Base-by-base conservation (phyloP, 192 early-diverging fungal genomes). In the Podila epicladia region DNA sequence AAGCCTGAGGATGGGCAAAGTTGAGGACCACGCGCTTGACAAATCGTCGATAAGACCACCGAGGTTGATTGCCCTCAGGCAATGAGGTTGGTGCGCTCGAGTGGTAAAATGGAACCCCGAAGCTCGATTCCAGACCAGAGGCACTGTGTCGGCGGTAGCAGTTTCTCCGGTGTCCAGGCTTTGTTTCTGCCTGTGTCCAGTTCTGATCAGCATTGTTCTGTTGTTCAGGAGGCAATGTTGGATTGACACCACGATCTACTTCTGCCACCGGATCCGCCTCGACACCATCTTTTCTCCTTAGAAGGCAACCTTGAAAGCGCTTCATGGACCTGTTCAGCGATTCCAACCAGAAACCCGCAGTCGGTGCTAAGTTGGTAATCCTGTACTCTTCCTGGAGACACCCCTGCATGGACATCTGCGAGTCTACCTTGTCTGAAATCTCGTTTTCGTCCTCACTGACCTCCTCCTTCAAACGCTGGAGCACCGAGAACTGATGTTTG, bases 1-100 rank as follows among this genome's bases (percentile, higher is more conserved):
- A 80, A 11, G 77, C 65, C 29, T 80, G 77, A 13, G 71, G 70
- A 33, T 80, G 77, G 6, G 66, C 55, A 69, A 80, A 80, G 62
- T 80, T 73, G 35, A 80, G 49, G 1, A 80, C 71, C 8, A 73
- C 71, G 48, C 63, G 71, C 33, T 33, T 67, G 1, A 73, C 71
- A 20, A 69, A 37, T 20, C 57, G 60, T 9, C 48, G 22, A 28
- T 79, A 79, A 0, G 75, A 33, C 75, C 75, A 78, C 13, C 55
- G 64, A 20, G 75, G 22, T 28, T 13, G 58, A 58, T 28, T 26
- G 12, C 20, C 6, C 26, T 19, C 31, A 5, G 33, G 11, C 38
- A 3, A 28, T n/a, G 38, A 31, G 3, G 63, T 8, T 12, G 12
- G 7, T 45, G 6, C 15, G 53, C n/a, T 37, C 4, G 48, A 17